Base-by-base conservation (phyloP, 331 rosid genomes). In the Cydonia oblonga region DNA sequence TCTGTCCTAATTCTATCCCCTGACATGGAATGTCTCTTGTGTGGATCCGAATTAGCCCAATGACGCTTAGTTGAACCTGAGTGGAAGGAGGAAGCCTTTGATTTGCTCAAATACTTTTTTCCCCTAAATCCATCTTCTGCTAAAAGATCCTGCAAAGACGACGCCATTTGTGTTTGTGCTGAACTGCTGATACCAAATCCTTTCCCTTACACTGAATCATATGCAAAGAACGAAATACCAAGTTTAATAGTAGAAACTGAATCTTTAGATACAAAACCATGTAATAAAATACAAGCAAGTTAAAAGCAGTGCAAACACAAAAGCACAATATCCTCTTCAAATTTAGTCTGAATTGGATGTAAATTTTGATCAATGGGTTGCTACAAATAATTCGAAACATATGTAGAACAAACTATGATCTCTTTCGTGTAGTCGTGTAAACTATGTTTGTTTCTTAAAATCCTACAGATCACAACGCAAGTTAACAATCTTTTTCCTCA, bases 81-180 rank as follows among this genome's bases (percentile, higher is more conserved):
- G 61, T 73, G 82, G 49, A 82, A 75, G 57, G 87, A 82, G 57
- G 87, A 82, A 59, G 87, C 75, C 81, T 82, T 82, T 10, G 92
- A 74, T 84, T 84, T 84, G 57, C 72, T 51, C 64, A 82, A 51
- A 51, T 62, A 66, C 81, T 82, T 85, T 75, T 82, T 76, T 76
- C 85, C 89, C 79, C 76, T 90, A 81, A 92, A 92, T 12, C 98
- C 98, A 70, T 92, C 98, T 80, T 84, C 60, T 60, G 86, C 84
- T 63, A 92, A 91, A 81, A 92, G 96, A 72, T 90, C 91, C 81
- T 84, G 86, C 85, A 92, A 84, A 68, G 98, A 88, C 46, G 95
- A 85, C 44, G 92, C 87, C 98, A 92, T 92, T 28, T 57, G 15
- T 57, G 67, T 40, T 40, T 40, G 5, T 40, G 46, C 46, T 38